Base-by-base conservation (phyloP, 345 rosid genomes). In the sweet orange (Citrus sinensis) region DNA sequence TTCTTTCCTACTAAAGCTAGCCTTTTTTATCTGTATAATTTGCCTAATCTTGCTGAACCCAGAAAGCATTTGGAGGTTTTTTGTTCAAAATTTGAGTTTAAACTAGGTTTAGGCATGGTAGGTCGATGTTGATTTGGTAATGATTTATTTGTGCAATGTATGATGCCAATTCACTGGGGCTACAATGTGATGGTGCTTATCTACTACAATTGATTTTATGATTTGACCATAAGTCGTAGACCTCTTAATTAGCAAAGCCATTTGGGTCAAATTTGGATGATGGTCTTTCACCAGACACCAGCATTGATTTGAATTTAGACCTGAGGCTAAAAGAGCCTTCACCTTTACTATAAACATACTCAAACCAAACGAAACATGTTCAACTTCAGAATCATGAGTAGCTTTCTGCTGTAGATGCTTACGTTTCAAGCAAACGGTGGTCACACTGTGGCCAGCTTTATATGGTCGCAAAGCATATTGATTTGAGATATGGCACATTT, bases 271-370 rank as follows among this genome's bases (percentile, higher is more conserved):
- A 34, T n/a, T 74, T 17, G 60, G 79, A 7, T 67, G 63, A 56
- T 40, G 30, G 29, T 29, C 40, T 19, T 61, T 61, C 27, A 61
- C 5, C 2, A 39, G 73, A 35, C 10, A 61, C 9, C 1, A 39
- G 73, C 51, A 67, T 55, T 67, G 79, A 67, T 67, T 35, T 76
- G 37, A 67, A 67, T 37, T 67, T 76, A 56, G 73, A 76, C 32
- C 46, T 1, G 67, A 49, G 69, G 10, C n/a, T 35, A n/a, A 51
- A 35, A 56, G 66, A 13, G 20, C 19, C 62, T 20, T 67, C 37
- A 49, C 66, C 79, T 76, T 76, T 66, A 67, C 71, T 13, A 5
- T 35, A 51, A 30, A n/a, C 14, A 17, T 42, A 76, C 67, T 76
- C 79, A 67, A 65, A 27, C n/a, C 35, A 17, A 51, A 55, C 6